Conservation (phyloP, 495 filamentous ascomycete genomes). For the Hypomontagnella submonticulosa region DNA sequence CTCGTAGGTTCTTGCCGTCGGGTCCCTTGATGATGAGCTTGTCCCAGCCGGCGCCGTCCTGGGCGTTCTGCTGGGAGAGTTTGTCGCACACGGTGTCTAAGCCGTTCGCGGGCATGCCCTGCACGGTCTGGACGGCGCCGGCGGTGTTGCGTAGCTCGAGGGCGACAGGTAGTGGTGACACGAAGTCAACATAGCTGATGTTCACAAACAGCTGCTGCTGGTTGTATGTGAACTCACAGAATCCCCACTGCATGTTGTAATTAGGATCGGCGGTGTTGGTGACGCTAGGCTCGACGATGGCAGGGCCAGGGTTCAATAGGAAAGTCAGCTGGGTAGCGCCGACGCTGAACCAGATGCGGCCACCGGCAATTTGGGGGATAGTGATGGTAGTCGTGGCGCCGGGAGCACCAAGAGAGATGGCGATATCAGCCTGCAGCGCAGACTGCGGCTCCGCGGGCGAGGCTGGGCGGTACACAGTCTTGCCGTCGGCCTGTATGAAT, state of each 20-base stretch:
- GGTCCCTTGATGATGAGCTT: constrained; percentile 65
- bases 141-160: constrained; percentile 66
- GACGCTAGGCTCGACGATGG: constrained; percentile 75
- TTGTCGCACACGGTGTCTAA: constrained; percentile 65
- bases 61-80: constrained; percentile 62
- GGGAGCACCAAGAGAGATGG: constrained; percentile 69
- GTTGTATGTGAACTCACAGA: constrained; percentile 81
- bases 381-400: constrained; percentile 69
- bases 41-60: constrained; percentile 71
- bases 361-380: constrained; percentile 75
- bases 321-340: constrained; percentile 70
- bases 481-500: constrained; percentile 69
- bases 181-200: constrained; percentile 80
- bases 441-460: constrained; percentile 42
- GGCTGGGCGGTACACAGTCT: constrained; percentile 50
- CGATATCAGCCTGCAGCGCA: constrained; percentile 64
- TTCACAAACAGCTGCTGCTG: constrained; percentile 75
- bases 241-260: constrained; percentile 71
- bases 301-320: constrained; percentile 74
- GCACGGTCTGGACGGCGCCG: constrained; percentile 64
- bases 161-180: constrained; percentile 69
- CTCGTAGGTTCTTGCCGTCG: constrained; percentile 66
- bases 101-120: constrained; percentile 67
- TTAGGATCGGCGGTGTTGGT: constrained; percentile 74
- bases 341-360: constrained; percentile 74